Conservation (phyloP, 208 protist genomes). For the Porcisia hertigi region DNA sequence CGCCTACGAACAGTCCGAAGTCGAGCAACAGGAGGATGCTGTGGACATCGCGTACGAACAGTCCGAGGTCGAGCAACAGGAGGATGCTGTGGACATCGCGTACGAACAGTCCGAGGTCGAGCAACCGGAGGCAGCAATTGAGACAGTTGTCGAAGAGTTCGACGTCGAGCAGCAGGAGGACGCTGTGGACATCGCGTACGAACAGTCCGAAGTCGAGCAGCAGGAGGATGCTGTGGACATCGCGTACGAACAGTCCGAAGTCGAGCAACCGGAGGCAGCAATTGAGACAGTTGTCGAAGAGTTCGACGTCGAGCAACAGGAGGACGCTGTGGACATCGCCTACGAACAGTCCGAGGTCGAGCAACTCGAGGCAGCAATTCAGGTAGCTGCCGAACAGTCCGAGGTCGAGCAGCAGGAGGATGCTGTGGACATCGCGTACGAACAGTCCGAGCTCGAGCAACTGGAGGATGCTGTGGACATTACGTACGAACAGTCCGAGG, state of each 20-base stretch:
- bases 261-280: no score
- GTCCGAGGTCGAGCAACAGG: conserved; percentile 10
- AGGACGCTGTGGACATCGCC: not conserved
- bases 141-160: not conserved
- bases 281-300: no score
- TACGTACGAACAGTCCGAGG: no score
- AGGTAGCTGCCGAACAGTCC: no score
- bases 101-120: not conserved
- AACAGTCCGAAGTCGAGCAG: not conserved
- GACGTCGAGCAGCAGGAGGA: not conserved
- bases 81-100: not conserved
- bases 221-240: conserved; percentile 5
- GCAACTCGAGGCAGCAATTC: no score
- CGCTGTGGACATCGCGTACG: not conserved
- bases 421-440: no score
- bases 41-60: no score
- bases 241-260: no score
- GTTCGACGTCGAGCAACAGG: not conserved
- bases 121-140: not conserved
- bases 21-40: not conserved
- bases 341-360: not conserved
- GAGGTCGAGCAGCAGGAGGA: no score
- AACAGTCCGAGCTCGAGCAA: no score
- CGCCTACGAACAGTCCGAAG: conserved; percentile 8
- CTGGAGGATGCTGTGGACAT: no score